Evolutionary conservation across 2,329 filamentous ascomycete species (phyloP), one percentile per base, ranked within the genome.

Genomic region (Hymenoscyphus repandus): DNA sequence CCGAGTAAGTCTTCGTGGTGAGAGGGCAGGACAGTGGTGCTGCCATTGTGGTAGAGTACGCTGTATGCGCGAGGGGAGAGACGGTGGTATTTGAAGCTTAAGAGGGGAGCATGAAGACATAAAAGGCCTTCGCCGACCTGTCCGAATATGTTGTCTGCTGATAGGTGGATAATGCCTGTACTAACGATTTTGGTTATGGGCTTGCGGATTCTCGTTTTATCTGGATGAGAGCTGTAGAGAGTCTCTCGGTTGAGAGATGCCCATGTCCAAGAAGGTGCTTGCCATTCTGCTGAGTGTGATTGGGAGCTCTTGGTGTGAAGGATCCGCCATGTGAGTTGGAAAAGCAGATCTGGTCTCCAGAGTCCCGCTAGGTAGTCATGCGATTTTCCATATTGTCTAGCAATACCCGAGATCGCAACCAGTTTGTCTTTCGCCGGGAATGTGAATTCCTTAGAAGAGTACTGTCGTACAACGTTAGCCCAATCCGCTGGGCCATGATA

Each of bases 351-450:
- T 15, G 37, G 36, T 20, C 47, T 47, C 55, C 55, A 57, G 17
- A 57, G 48, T 11, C 55, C 55, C 11, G 53, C 53, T 2, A 53
- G 34, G 39, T 57, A 57, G 18, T 57, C 50, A 13, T 44, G 41
- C 22, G 42, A 34, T 10, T 37, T 20, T 9, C 47, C 47, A 15
- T 42, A 32, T 22, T 31, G 31, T 20, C 34, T 47, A 1, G 53
- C 55, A 11, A 55, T 18, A 5, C 53, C 55, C 0, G 50, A 52
- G 13, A 57, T 51, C 5, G 53, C 53, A 22, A 50, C 31, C 3
- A 57, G 32, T n/a, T 46, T 51, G 20, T 57, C 55, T 36, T 50
- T 49, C 2, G 38, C 37, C 13, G 53, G 53, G 40, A 55, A 55
- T 4, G 45, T 51, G 6, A 57, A 47, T 9, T 51, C 27, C 7